Evolutionary conservation across 2,329 filamentous ascomycete genomes (phyloP).

Genomic region (Microcera coccophila): DNA sequence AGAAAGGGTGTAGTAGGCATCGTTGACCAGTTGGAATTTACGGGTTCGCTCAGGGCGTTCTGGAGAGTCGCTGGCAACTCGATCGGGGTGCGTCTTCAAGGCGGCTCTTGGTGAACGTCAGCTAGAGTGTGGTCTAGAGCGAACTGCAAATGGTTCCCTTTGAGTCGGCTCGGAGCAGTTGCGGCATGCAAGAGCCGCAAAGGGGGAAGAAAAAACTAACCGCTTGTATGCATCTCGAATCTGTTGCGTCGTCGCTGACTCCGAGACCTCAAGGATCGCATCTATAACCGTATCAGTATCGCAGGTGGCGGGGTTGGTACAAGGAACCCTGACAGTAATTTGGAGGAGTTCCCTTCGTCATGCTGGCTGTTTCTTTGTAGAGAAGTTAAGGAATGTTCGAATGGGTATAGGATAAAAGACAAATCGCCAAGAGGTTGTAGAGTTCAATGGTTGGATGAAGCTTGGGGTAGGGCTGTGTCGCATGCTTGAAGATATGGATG

Average conservation of each 20-base stretch:
- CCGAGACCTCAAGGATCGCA: constrained; percentile 66
- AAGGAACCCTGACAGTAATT: constrained; percentile 53
- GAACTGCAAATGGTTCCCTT: no score
- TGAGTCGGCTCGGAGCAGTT: no score
- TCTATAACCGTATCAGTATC: constrained; percentile 47
- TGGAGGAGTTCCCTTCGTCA: constrained; percentile 43
- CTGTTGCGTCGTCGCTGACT: constrained; percentile 74
- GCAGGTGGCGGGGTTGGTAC: constrained; percentile 11
- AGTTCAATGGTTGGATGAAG: not conserved
- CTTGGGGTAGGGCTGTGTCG: constrained; percentile 11
- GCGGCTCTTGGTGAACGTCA: constrained; percentile 60
- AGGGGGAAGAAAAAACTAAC: constrained; percentile 37
- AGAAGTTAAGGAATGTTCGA: constrained; percentile 3
- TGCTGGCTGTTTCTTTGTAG: constrained; percentile 18
- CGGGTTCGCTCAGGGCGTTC: constrained; percentile 78
- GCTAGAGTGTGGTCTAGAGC: constrained; percentile 4
- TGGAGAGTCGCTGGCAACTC: constrained; percentile 77
- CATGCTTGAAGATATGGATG: constrained; percentile 13
- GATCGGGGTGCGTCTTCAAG: constrained; percentile 89
- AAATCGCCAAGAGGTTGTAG: not conserved
- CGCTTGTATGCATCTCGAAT: constrained; percentile 94
- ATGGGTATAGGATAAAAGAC: not conserved
- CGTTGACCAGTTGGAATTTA: constrained; percentile 87
- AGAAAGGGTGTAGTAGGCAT: constrained; percentile 88
- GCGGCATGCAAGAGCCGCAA: not conserved